phyloP scores from a whole-genome alignment of 2,329 filamentous ascomycete species.

The Ophiostoma piceae region DNA sequence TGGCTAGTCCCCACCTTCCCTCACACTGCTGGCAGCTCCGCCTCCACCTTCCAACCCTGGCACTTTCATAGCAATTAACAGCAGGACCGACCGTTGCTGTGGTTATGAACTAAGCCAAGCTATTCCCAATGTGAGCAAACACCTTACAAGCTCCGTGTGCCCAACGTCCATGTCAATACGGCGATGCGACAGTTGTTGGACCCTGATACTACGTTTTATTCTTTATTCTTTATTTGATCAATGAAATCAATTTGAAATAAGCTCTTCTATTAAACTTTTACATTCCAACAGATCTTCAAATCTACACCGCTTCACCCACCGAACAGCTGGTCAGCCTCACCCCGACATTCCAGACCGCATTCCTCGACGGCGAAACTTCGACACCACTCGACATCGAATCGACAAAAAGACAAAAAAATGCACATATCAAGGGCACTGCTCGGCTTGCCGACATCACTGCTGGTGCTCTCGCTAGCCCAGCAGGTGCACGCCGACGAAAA shows the following conservation, averaged over 20 bases:
- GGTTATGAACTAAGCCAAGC: background rate
- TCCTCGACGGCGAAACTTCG: background rate
- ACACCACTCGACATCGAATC: too few relatives aligned
- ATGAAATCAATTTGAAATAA: background rate
- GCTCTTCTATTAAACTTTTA: background rate
- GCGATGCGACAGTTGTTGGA: background rate
- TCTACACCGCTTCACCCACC: background rate
- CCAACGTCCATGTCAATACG: constrained; percentile 7
- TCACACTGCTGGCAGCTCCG: background rate
- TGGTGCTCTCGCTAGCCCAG: constrained; percentile 41
- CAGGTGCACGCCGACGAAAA: constrained; percentile 37
- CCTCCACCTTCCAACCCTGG: background rate
- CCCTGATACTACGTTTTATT: constrained; percentile 1
- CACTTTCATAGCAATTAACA: background rate
- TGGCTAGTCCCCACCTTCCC: background rate
- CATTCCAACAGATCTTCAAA: background rate
- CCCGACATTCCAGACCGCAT: background rate
- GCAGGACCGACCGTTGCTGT: constrained; percentile 5
- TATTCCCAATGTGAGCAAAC: constrained; percentile 13
- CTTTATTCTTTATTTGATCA: background rate
- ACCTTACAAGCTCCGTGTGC: background rate
- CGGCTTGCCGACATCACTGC: constrained; percentile 37
- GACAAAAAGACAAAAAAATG: constrained; percentile 12
- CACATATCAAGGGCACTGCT: constrained; percentile 15
- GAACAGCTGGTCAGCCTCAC: background rate